These are phyloP conservation scores for Aspergillus bertholletiae DNA, from an alignment of 495 filamentous ascomycete genomes.

Conservation along the genomic window DNA sequence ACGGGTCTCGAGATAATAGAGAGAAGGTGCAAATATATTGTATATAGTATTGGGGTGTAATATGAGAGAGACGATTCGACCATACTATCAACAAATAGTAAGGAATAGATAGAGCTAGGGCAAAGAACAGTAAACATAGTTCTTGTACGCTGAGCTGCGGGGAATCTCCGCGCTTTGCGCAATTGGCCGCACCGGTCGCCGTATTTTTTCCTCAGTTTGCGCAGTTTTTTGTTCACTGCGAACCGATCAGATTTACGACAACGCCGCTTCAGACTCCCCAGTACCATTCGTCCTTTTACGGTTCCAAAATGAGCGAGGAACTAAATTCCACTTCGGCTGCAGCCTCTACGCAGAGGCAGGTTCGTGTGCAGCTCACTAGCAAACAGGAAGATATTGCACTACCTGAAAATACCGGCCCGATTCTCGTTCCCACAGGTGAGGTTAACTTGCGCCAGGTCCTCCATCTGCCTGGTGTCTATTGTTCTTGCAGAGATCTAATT, in stretches of 20 bases:
- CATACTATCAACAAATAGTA: neutral
- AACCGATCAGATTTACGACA: slow-evolving; percentile 17
- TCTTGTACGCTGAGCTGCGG: slow-evolving; percentile 2
- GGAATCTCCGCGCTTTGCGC: slow-evolving; percentile 41
- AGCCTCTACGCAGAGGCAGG: slow-evolving; percentile 43
- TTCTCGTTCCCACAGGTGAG: slow-evolving; percentile 64
- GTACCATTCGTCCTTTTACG: slow-evolving; percentile 12
- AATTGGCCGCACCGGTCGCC: slow-evolving; percentile 42
- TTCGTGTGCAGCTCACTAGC: slow-evolving; percentile 59
- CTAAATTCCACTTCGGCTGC: slow-evolving; percentile 17
- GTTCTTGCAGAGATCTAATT: neutral
- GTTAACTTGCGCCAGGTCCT: slow-evolving; percentile 9
- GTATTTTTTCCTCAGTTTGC: slow-evolving; percentile 41
- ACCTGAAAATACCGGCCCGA: slow-evolving; percentile 57
- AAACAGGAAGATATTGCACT: slow-evolving; percentile 57
- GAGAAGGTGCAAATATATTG: neutral
- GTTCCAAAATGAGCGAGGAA: slow-evolving; percentile 29
- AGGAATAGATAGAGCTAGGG: neutral
- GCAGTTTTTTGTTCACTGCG: slow-evolving; percentile 28
- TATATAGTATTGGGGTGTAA: slow-evolving; percentile 6
- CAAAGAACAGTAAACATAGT: neutral
- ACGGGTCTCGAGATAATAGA: slow-evolving; percentile 23
- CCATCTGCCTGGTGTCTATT: neutral
- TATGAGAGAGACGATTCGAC: no score
- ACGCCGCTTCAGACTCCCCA: neutral